These are phyloP conservation scores for Vitis hybrid DNA, from an alignment of 177 flowering plant genomes.

Conservation along the genomic window DNA sequence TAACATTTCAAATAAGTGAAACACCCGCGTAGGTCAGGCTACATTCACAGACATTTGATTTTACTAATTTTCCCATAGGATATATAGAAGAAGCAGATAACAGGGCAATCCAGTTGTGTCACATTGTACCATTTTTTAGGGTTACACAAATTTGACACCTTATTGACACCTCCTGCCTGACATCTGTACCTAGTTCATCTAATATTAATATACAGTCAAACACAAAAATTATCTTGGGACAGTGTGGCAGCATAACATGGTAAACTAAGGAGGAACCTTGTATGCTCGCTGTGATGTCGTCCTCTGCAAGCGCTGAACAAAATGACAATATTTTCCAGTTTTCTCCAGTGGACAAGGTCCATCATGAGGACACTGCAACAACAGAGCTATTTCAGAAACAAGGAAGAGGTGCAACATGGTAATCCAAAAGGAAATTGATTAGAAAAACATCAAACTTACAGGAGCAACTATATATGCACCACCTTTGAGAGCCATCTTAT, in stretches of 20 bases:
- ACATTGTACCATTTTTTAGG: too few relatives aligned
- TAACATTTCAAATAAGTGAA: too few relatives aligned
- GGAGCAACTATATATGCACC: constrained; percentile 96
- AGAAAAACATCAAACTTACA: constrained; percentile 43
- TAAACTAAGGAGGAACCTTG: constrained; percentile 52
- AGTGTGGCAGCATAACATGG: not conserved
- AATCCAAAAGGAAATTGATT: not conserved
- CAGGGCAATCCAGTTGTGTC: too few relatives aligned
- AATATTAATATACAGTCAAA: not conserved
- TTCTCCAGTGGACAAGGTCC: constrained; percentile 87
- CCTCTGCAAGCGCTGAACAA: constrained; percentile 96
- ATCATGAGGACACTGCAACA: constrained; percentile 90
- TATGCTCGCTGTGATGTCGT: constrained; percentile 84
- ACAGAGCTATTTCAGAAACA: not conserved
- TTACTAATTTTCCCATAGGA: too few relatives aligned
- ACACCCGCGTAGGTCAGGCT: too few relatives aligned
- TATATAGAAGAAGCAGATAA: too few relatives aligned
- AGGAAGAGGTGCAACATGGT: not conserved
- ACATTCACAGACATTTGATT: too few relatives aligned
- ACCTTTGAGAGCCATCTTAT: constrained; percentile 31
- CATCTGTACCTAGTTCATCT: not conserved
- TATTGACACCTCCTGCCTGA: not conserved
- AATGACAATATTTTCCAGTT: constrained; percentile 86
- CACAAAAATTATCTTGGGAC: constrained; percentile 1
- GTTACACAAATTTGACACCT: too few relatives aligned